Conservation (phyloP, 2,329 filamentous ascomycete genomes). For the Fusarium sp. region DNA sequence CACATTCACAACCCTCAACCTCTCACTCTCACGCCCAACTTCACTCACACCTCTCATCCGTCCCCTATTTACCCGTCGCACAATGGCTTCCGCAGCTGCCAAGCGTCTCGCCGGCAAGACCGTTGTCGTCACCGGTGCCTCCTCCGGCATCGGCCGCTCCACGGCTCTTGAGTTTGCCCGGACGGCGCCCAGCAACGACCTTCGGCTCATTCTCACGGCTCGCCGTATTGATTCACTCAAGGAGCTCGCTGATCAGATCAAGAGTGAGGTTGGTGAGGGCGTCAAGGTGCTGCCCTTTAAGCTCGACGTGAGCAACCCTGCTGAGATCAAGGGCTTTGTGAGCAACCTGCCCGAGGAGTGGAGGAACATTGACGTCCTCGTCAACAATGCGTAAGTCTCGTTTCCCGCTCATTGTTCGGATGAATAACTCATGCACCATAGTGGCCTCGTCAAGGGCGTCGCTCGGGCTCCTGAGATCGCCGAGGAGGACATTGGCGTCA, state of each 20-base stretch:
- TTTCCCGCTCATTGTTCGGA: neutral
- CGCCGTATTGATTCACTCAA: conserved; percentile 83
- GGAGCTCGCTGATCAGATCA: conserved; percentile 81
- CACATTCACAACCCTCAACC: conserved; percentile 27
- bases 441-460: conserved; percentile 89
- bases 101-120: conserved; percentile 95
- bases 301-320: conserved; percentile 86
- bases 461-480: conserved; percentile 87
- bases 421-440: conserved; percentile 50
- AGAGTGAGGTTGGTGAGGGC: conserved; percentile 78
- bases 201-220: conserved; percentile 91
- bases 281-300: conserved; percentile 86
- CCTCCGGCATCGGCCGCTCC: conserved; percentile 87
- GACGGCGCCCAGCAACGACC: conserved; percentile 78
- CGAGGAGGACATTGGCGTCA: conserved; percentile 83
- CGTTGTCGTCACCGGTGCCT: conserved; percentile 90
- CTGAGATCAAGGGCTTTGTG: conserved; percentile 80
- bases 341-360: conserved; percentile 81
- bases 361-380: conserved; percentile 85
- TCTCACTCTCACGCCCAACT: conserved; percentile 15
- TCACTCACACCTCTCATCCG: conserved; percentile 7
- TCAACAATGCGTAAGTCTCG: conserved; percentile 89
- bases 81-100: conserved; percentile 70
- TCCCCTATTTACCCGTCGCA: conserved; percentile 40
- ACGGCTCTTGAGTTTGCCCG: conserved; percentile 94